Conservation (phyloP, 2,329 filamentous ascomycete species). For the Nannizzia gypsea region DNA sequence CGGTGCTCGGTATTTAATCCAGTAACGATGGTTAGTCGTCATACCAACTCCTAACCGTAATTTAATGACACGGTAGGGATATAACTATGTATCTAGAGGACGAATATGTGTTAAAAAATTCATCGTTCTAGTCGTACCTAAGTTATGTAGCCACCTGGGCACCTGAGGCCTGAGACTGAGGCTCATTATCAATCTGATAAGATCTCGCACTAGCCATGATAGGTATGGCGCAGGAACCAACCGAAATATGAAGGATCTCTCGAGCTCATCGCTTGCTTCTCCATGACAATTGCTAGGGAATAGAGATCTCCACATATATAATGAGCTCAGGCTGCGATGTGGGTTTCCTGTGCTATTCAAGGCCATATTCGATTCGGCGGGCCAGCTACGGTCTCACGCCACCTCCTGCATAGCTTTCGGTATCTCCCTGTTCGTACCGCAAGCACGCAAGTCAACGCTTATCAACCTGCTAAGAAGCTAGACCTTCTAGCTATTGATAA, state of each 20-base stretch:
- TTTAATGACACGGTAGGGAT: no score
- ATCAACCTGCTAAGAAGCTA: constrained; percentile 17
- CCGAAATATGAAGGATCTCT: neutral
- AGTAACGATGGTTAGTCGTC: no score
- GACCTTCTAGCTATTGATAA: constrained; percentile 38
- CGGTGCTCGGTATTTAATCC: no score
- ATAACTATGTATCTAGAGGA: no score
- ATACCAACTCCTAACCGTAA: no score
- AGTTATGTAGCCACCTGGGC: neutral
- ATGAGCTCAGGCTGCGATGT: neutral
- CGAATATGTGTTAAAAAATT: no score
- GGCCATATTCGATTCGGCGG: neutral
- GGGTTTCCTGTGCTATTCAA: neutral
- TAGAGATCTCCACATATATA: neutral
- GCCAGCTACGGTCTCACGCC: neutral
- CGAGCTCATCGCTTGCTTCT: neutral
- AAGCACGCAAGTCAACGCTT: neutral
- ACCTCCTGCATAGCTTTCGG: neutral
- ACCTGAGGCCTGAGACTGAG: no score
- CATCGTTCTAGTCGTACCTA: no score
- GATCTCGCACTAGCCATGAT: neutral
- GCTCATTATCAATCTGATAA: constrained; percentile 1
- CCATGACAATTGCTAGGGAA: neutral
- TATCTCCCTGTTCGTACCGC: neutral
- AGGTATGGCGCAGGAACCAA: neutral